A percentile compares a stretch with the other conserved stretches of the same genome.
These are phyloP conservation scores for Mycena galopus DNA, from an alignment of 768 basidiomycete genomes.

Conservation along the genomic window DNA sequence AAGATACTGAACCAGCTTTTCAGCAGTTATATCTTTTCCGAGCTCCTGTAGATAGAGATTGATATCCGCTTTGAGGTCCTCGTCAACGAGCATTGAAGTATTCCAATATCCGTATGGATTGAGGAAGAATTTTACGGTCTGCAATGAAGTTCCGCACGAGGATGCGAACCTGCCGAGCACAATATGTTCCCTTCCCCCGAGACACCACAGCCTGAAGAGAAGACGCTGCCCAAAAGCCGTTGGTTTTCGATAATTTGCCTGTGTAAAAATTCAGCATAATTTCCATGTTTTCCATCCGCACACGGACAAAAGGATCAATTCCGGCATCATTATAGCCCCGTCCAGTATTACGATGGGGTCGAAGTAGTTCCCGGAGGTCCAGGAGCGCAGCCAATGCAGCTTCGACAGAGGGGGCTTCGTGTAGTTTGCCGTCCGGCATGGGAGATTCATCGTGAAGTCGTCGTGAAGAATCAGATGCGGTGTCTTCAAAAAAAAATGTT, in stretches of 20 bases:
- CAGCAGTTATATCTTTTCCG: no score
- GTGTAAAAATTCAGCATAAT: constrained; percentile 16
- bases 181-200: background rate
- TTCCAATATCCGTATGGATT: constrained; percentile 33
- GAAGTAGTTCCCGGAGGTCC: background rate
- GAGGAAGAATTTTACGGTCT: constrained; percentile 15
- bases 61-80: no score
- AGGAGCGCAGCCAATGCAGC: background rate
- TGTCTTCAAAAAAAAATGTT: background rate
- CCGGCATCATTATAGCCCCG: background rate
- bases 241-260: background rate
- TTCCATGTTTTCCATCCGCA: constrained; percentile 13
- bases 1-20: no score
- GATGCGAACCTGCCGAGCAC: background rate
- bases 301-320: constrained; percentile 11
- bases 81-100: constrained; percentile 32
- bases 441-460: background rate
- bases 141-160: constrained; percentile 13
- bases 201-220: constrained; percentile 5
- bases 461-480: background rate
- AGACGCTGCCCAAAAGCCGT: background rate
- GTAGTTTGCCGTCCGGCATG: background rate
- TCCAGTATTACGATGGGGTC: background rate
- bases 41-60: no score
- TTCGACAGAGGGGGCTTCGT: background rate